Evolutionary conservation across 1,284 basidiomycete genomes (phyloP).

Genomic region (Sphaerobolus stellatus): DNA sequence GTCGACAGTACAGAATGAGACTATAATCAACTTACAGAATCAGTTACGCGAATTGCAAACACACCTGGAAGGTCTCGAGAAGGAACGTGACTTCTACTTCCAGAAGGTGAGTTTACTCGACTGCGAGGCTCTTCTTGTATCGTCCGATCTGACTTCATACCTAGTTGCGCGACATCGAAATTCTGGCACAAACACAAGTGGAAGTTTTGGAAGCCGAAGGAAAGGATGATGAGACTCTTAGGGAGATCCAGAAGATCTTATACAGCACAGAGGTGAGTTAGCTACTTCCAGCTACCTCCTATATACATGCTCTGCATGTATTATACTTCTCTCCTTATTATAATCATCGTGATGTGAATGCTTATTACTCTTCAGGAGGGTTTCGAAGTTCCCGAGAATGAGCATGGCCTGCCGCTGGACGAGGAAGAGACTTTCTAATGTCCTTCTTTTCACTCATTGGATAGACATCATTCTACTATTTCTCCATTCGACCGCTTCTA

Average conservation of each 20-base stretch:
- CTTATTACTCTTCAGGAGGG: constrained; percentile 44
- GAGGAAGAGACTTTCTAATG: constrained; percentile 58
- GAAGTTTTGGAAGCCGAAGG: constrained; percentile 60
- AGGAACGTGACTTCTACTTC: constrained; percentile 98
- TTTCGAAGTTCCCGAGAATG: constrained; percentile 69
- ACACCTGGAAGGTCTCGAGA: constrained; percentile 87
- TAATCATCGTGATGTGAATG: not conserved
- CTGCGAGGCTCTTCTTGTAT: not conserved
- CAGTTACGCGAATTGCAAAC: constrained; percentile 84
- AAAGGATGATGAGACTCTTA: constrained; percentile 68
- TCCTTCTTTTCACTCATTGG: too few relatives aligned
- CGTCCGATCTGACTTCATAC: constrained; percentile 4
- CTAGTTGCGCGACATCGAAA: constrained; percentile 93
- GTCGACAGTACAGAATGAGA: constrained; percentile 60
- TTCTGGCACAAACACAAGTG: constrained; percentile 78
- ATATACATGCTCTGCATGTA: not conserved
- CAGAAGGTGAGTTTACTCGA: constrained; percentile 68
- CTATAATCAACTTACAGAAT: constrained; percentile 61
- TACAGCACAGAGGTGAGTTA: constrained; percentile 87
- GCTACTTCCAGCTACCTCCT: constrained; percentile 6
- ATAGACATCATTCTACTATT: too few relatives aligned
- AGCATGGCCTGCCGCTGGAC: constrained; percentile 41
- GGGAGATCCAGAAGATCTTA: constrained; percentile 89
- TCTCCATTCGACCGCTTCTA: too few relatives aligned
- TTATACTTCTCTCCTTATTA: constrained; percentile 12